Evolutionary conservation across 768 basidiomycete genomes (phyloP), one percentile per base, ranked within the genome.

Genomic region (Pleurotus tuber-regium): DNA sequence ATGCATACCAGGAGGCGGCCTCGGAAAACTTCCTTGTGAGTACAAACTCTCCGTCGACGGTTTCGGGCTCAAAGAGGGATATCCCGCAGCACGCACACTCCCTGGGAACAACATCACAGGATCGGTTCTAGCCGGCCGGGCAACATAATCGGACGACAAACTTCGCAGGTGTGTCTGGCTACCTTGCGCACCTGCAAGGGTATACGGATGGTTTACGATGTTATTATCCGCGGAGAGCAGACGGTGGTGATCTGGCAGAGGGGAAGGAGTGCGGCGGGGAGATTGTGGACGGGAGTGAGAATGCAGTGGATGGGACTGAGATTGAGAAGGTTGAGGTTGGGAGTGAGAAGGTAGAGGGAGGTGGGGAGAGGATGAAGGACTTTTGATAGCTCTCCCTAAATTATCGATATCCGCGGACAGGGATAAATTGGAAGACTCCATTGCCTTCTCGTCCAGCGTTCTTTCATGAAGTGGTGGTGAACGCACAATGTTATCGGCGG

Each of bases 41-140:
- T 48, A 48, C 46, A 48, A 10, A 35, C 46, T 48, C 10, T 48
- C 46, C 18, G 46, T 18, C 11, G 46, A 35, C 4, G 46, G 29
- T 21, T 48, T 31, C 12, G 29, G 18, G 30, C 46, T 48, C 31
- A 30, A 12, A 30, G 12, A n/a, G 21, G 46, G 31, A 35, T 70
- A 68, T 8, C 69, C 71, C 4, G 67, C 70, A 2, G 64, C 66
- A 24, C 71, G 67, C 23, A 70, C 70, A 10, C 71, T 56, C 2
- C 63, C 62, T 3, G 73, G 75, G 55, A 73, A 69, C 26, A 69
- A 50, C 63, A 65, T 62, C 12, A 64, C 55, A 23, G 65, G 61
- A 46, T 68, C 66, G 5, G 61, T 54, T 7, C 56, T 61, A 14
- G 47, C 29, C 12, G 57, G 54, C 10, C 53, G 53, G 12, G 52